Base-by-base conservation (phyloP, 257 asterid genomes). In the Solanum megistacrolobum region DNA sequence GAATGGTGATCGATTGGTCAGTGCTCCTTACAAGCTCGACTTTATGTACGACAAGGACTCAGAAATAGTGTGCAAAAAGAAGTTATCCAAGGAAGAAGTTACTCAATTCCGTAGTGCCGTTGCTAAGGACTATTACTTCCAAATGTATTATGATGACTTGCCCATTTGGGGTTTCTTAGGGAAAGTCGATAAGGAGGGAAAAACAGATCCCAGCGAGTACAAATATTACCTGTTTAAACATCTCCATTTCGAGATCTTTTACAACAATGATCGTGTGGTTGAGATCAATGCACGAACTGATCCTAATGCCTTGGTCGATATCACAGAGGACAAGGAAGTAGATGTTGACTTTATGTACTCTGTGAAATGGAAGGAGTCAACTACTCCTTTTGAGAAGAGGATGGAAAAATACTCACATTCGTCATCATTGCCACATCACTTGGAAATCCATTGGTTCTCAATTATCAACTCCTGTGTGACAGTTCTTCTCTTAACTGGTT, bases 81-180 rank as follows among this genome's bases (percentile, higher is more conserved):
- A 84, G 83, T 87, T 93, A 72, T 75, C 91, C 10, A 90, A 90
- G 89, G 90, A 92, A 87, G 92, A 92, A 46, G 93, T 91, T 89
- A 83, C 84, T 6, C 89, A 66, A 68, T 93, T 93, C 66, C 92
- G 94, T 71, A 90, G 66, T 27, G 95, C 95, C n/a, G 93, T 93
- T 36, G 88, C 93, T 0, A 93, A 93, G 87, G 94, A 93, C 86
- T 93, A 93, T 84, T 93, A 92, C 89, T 93, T 93, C 78, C 92
- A 93, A 86, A 93, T 93, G 66, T 58, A 58, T 0, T 58, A 20
- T 58, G 95, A 92, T 90, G 95, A 93, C 90, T 87, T 93, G 88
- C 95, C 95, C 75, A 87, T 92, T 81, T 92, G 95, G 94, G 95
- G 94, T 85, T 93, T 93, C 89, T 48, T 93, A 20, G 94, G 95